Base-by-base conservation (phyloP, 2,329 filamentous ascomycete genomes). In the Epichloe aotearoae region DNA sequence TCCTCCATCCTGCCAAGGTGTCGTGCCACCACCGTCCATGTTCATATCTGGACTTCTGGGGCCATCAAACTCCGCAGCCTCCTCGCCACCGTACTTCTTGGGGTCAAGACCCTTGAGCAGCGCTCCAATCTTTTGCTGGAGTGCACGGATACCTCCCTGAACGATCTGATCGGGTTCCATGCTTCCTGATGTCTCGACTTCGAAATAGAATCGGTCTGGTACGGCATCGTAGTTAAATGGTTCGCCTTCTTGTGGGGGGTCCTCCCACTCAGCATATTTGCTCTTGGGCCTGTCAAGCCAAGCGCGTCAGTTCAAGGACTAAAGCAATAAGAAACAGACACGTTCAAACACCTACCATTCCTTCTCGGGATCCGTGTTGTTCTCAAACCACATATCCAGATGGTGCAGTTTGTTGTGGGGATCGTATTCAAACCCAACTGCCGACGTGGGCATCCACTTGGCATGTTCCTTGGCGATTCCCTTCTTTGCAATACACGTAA, bases 381-480 rank as follows among this genome's bases (percentile, higher is more conserved):
- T 70, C 73, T 98, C 93, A 65, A 88, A 96, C 93, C 93, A 98
- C 68, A 95, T 81, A 62, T 95, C 88, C 51, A 93, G 76, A 69
- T 98, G 93, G 57, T 84, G 80, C 57, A 98, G 73, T 71, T 95
- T 96, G 72, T 98, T 98, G 68, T 94, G 86, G 54, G 93, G 93
- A 66, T 98, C 93, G 68, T 98, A 98, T 69, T 98, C 93, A 65
- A 98, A 98, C 23, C 88, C 90, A 40, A 98, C 83, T 3, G 93
- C 93, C 40, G 89, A 79, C 37, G 87, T 91, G 2, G 93, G 90
- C 61, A 88, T 86, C 93, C 93, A 98, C 69, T 98, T 98, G 10
- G 93, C 88, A 69, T 98, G 93, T 67, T 98, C 93, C 74, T 98
- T 98, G 38, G 91, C 90, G 57, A 97, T 97, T 1, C 93, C 93